phyloP scores from a whole-genome alignment of 2,329 filamentous ascomycete species.

The Incumbomyces lentus region DNA sequence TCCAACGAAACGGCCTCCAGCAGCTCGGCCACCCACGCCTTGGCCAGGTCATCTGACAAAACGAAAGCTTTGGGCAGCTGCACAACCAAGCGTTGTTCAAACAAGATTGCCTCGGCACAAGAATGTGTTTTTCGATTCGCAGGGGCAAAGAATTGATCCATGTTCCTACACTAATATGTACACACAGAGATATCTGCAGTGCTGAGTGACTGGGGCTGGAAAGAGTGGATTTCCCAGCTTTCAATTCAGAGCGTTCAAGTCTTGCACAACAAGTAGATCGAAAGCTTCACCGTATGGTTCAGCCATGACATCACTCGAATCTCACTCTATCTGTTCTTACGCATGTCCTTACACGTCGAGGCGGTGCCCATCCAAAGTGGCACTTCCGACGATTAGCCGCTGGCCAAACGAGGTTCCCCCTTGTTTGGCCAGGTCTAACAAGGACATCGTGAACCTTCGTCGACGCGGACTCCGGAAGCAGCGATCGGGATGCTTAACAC shows the following conservation, averaged over 20 bases:
- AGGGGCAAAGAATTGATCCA: slow-evolving; percentile 2
- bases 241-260: background rate
- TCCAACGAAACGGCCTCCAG: background rate
- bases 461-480: too few species aligned
- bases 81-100: background rate
- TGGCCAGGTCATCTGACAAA: background rate
- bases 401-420: too few species aligned
- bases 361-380: too few species aligned
- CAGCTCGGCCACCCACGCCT: background rate
- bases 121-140: background rate
- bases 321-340: too few species aligned
- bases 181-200: slow-evolving; percentile 2
- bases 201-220: background rate
- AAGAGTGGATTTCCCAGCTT: background rate
- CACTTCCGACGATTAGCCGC: too few species aligned
- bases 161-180: background rate
- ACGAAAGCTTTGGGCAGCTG: background rate
- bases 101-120: background rate
- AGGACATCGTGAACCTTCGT: too few species aligned
- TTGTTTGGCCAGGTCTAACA: too few species aligned
- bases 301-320: too few species aligned
- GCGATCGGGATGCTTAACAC: too few species aligned
- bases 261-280: too few species aligned
- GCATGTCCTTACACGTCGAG: too few species aligned
- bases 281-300: too few species aligned